Evolutionary conservation across 2,329 filamentous ascomycete genomes (phyloP), one percentile per base, ranked within the genome.

Genomic region (Colletotrichum musicola): DNA sequence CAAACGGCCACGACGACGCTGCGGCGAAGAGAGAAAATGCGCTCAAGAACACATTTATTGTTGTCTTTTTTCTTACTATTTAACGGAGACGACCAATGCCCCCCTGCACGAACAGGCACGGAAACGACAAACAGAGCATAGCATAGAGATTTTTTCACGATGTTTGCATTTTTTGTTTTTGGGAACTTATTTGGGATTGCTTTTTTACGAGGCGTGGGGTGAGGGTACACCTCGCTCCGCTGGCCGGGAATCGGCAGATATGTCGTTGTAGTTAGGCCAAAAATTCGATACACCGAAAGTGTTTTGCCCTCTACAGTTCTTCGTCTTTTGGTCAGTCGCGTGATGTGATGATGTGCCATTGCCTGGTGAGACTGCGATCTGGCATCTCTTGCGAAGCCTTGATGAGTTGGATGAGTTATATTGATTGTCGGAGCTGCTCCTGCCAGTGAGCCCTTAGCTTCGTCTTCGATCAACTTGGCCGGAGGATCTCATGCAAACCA

Each of bases 101-200:
- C 22, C 22, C 22, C 66, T 66, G 54, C 56, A 71, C 66, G 69
- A 35, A 69, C 66, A 71, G 66, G 56, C 66, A 68, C 55, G 64
- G 64, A 71, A 71, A 70, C 50, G 65, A 71, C 57, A 35, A 35
- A 35, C 30, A 66, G 55, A 69, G 66, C 66, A 71, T 69, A 69
- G 62, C 69, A 69, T 66, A 68, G 57, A 69, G 6, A 35, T 10
- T 35, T 53, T 57, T 58, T 62, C 47, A 69, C 58, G 67, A 69
- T 69, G 53, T 7, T 35, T 63, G 67, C 67, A 68, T 63, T 35
- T 35, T 30, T 58, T 57, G 50, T 30, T 18, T 67, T 57, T 54
- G 51, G 67, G 51, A 9, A 35, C 46, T 20, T 53, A 25, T 25
- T 25, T 47, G 30, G 64, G 53, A 55, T 35, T 35, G 30, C 7